Conservation (phyloP, 768 basidiomycete species). For the Phlebiopsis gigantea region DNA sequence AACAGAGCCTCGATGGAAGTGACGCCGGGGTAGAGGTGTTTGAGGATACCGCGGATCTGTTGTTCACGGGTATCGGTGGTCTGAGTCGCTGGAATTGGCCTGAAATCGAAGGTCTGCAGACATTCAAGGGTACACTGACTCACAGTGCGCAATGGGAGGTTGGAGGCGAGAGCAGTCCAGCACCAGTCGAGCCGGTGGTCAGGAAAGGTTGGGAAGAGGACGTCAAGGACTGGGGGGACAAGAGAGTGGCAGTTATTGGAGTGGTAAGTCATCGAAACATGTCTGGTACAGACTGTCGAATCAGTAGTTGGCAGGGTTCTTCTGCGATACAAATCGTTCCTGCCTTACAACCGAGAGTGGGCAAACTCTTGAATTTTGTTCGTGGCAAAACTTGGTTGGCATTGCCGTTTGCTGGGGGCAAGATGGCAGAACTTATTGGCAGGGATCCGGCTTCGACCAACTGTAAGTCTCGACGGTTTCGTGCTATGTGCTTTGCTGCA, state of each 20-base stretch:
- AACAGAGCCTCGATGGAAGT: no score
- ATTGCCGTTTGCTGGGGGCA: conserved; percentile 36
- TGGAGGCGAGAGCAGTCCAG: background rate
- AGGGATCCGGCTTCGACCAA: conserved; percentile 34
- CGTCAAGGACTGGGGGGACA: conserved; percentile 44
- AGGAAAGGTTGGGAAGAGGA: conserved; percentile 35
- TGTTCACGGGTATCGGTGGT: conserved; percentile 49
- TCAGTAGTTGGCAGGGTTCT: conserved; percentile 39
- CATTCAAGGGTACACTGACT: conserved; percentile 50
- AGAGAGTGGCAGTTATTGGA: conserved; percentile 53
- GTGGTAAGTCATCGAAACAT: conserved; percentile 36
- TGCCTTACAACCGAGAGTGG: conserved; percentile 47
- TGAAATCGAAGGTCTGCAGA: conserved; percentile 50
- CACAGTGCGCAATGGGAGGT: conserved; percentile 63
- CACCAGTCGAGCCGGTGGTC: background rate
- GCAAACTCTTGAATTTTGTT: conserved; percentile 48
- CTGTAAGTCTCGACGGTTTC: conserved; percentile 27
- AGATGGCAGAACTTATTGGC: conserved; percentile 33
- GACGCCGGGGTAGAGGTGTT: conserved; percentile 27
- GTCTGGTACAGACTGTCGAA: background rate
- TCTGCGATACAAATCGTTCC: conserved; percentile 59
- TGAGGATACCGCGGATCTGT: conserved; percentile 50
- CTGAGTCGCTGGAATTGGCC: conserved; percentile 66
- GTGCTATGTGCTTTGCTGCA: conserved; percentile 9
- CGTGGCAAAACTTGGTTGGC: conserved; percentile 58